These are phyloP conservation scores for Plantago elongata DNA, from an alignment of 257 asterid genomes.

Conservation along the genomic window DNA sequence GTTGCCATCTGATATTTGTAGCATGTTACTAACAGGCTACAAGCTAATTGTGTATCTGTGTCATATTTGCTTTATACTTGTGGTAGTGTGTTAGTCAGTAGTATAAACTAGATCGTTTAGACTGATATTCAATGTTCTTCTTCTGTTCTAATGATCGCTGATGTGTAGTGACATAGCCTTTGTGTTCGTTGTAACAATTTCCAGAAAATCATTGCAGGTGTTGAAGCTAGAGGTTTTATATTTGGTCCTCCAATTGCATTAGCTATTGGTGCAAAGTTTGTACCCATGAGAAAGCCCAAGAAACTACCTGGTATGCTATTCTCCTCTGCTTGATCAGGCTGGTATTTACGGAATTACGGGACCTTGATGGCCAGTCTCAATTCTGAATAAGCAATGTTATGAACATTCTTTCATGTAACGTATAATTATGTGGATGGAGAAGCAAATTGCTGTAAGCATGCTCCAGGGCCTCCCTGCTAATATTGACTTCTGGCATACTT, in stretches of 20 bases:
- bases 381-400: no score
- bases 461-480: no score
- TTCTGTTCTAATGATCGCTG: not conserved
- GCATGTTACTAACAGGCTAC: not conserved
- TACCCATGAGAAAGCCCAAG: constrained; percentile 90
- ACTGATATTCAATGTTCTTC: not conserved
- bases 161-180: not conserved
- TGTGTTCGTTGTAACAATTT: not conserved
- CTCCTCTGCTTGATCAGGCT: not conserved
- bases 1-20: no score
- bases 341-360: constrained; percentile 12
- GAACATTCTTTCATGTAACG: no score
- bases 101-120: not conserved
- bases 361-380: not conserved
- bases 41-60: not conserved
- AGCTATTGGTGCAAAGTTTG: constrained; percentile 93
- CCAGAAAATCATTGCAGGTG: constrained; percentile 43
- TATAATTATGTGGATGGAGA: no score
- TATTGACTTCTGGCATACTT: no score
- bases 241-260: constrained; percentile 97
- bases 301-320: constrained; percentile 67
- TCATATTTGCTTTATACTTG: not conserved
- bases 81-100: not conserved
- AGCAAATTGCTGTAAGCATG: no score
- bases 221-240: constrained; percentile 93